Base-by-base conservation (phyloP, 2,329 filamentous ascomycete genomes). In the Neonectria faginata region DNA sequence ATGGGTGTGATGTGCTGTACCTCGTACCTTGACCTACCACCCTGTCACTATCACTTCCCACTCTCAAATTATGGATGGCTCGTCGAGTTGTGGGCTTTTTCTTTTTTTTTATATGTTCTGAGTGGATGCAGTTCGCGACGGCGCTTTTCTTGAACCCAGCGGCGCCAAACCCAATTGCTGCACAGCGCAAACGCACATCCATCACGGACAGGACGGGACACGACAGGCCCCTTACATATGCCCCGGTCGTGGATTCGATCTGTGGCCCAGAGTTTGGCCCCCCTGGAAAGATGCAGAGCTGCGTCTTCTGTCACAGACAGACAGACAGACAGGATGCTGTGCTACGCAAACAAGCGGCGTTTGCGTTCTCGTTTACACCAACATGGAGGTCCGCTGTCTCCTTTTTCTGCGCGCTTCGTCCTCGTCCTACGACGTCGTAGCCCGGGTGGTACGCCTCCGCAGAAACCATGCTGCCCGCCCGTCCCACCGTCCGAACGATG, bases 101-200 rank as follows among this genome's bases (percentile, higher is more conserved):
- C 1, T 25, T 25, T 25, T 25, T 25, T 25, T 25, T n/a, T n/a
- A n/a, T n/a, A 25, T 25, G 25, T 25, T 53, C 54, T 18, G 53
- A 54, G 70, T 72, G 70, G 67, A 67, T 71, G 70, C 67, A 63
- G 70, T 70, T 67, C 66, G 69, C 62, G 52, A 52, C 41, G 18
- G 25, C 58, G 31, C 36, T 47, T 62, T 50, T 57, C 47, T 57
- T 39, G 55, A 57, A 55, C 52, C 48, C 63, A 66, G 44, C 8
- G 20, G 44, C 39, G 27, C 64, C 51, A 61, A 47, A 51, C 64
- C 60, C 60, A 55, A 67, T 51, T 59, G 48, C 65, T 61, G 59
- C 65, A 69, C 67, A n/a, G n/a, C n/a, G 68, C 66, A 25, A 3
- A 25, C 22, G 22, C 22, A 25, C 22, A 25, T 25, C 22, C 22